A percentile compares a stretch with the other conserved stretches of the same genome.
Evolutionary conservation across 192 early-diverging fungal species (phyloP).

Genomic region (Blastocladiella britannica): DNA sequence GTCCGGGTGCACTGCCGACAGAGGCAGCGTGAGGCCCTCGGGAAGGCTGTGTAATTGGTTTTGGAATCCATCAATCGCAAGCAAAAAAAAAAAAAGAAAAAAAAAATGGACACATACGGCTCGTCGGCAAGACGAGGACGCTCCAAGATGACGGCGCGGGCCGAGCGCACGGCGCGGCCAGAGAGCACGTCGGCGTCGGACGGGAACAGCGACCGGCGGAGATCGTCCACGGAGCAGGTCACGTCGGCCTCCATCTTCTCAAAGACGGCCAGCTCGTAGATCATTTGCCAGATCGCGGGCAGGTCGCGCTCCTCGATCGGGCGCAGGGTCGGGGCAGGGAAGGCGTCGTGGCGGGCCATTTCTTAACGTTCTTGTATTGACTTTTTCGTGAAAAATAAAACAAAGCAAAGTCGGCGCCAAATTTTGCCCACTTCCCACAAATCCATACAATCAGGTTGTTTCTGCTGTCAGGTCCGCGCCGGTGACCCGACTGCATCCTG

Average conservation of each 20-base stretch:
- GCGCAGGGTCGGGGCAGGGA: not conserved
- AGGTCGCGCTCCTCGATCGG: not conserved
- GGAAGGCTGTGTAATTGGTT: not conserved
- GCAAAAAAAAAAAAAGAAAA: no score
- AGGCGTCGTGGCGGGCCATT: no score
- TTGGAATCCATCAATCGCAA: not conserved
- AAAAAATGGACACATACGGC: not conserved
- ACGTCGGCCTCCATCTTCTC: not conserved
- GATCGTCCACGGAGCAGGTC: not conserved
- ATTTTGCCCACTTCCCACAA: no score
- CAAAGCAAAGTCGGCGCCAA: no score
- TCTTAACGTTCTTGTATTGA: no score
- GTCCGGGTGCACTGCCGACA: not conserved
- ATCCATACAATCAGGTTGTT: no score
- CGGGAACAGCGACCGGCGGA: not conserved
- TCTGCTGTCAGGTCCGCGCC: no score
- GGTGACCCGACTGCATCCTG: no score
- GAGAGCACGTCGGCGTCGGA: not conserved
- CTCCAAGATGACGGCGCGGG: not conserved
- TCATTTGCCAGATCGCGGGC: not conserved
- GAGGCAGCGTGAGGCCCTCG: not conserved
- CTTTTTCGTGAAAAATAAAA: no score
- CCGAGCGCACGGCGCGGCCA: not conserved
- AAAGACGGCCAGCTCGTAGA: not conserved
- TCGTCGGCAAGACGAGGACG: not conserved